A percentile compares a stretch with the other conserved stretches of the same genome.
Conservation (phyloP, 441 rosid species). For the Erysimum cheiri region DNA sequence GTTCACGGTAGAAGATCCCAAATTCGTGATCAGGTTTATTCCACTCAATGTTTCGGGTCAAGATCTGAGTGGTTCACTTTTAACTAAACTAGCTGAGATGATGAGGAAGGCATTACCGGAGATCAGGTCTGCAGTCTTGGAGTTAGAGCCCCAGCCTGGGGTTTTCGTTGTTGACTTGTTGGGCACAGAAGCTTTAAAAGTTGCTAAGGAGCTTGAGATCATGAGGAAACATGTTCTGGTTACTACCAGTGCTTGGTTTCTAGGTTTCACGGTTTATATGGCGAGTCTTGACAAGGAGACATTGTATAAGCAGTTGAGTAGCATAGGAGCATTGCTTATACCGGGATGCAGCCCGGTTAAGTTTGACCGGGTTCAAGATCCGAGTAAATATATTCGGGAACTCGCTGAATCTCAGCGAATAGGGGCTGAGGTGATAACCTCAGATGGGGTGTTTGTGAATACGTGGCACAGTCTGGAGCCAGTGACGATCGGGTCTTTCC, state of each 20-base stretch:
- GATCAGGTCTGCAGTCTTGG: slow-evolving; percentile 28
- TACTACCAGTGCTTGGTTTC: slow-evolving; percentile 59
- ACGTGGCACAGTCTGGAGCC: slow-evolving; percentile 57
- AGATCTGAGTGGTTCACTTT: slow-evolving; percentile 33
- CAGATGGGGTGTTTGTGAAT: slow-evolving; percentile 59
- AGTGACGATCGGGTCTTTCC: slow-evolving; percentile 47
- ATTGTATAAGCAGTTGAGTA: slow-evolving; percentile 47
- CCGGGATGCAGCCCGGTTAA: slow-evolving; percentile 66
- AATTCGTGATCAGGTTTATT: slow-evolving; percentile 41
- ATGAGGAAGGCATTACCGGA: slow-evolving; percentile 42
- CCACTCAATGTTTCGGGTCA: slow-evolving; percentile 39
- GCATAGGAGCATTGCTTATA: slow-evolving; percentile 46
- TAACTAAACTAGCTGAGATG: slow-evolving; percentile 41
- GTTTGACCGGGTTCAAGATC: slow-evolving; percentile 48
- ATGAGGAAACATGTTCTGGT: slow-evolving; percentile 48
- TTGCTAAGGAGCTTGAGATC: slow-evolving; percentile 56
- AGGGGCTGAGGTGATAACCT: slow-evolving; percentile 40
- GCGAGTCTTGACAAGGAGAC: slow-evolving; percentile 51
- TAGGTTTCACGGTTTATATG: slow-evolving; percentile 51
- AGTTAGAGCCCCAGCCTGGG: slow-evolving; percentile 27
- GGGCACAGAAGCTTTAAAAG: slow-evolving; percentile 56
- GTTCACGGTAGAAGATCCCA: slow-evolving; percentile 21
- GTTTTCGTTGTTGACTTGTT: slow-evolving; percentile 61
- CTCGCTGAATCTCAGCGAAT: slow-evolving; percentile 43
- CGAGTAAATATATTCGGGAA: slow-evolving; percentile 41